Evolutionary conservation across 2,329 filamentous ascomycete species (phyloP).

Genomic region (Aspergillus neoniger): DNA sequence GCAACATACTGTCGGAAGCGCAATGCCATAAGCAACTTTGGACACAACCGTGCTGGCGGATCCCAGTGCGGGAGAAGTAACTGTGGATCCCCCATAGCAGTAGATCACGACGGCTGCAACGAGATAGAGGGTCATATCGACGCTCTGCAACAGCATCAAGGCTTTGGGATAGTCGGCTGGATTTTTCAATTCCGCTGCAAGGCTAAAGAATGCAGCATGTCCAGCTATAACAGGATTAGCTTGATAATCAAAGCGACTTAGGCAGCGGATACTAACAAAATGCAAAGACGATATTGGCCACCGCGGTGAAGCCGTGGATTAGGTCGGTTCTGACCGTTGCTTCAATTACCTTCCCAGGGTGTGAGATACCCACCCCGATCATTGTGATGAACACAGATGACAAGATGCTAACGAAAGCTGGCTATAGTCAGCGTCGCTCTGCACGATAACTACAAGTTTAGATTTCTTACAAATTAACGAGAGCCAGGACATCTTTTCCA

Average conservation of each 20-base stretch:
- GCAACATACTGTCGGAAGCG: conserved; percentile 59
- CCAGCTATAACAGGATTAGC: conserved; percentile 51
- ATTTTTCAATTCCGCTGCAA: conserved; percentile 65
- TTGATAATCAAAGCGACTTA: conserved; percentile 53
- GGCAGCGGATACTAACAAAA: conserved; percentile 55
- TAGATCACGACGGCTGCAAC: conserved; percentile 69
- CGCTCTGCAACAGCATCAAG: conserved; percentile 61
- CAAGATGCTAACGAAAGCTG: conserved; percentile 65
- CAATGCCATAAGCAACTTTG: conserved; percentile 69
- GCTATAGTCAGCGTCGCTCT: conserved; percentile 1
- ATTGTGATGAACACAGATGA: conserved; percentile 67
- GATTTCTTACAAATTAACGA: conserved; percentile 54
- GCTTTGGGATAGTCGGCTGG: conserved; percentile 64
- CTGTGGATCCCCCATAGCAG: conserved; percentile 62
- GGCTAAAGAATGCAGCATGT: conserved; percentile 68
- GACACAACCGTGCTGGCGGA: conserved; percentile 59
- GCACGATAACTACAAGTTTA: not conserved
- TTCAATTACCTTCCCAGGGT: conserved; percentile 42
- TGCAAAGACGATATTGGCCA: conserved; percentile 71
- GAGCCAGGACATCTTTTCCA: conserved; percentile 63
- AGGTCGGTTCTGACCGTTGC: conserved; percentile 50
- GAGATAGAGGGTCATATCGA: conserved; percentile 64
- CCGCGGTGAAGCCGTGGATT: conserved; percentile 59
- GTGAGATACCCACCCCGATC: conserved; percentile 61
- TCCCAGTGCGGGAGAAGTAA: conserved; percentile 67